Percentiles rank a stretch among this genome's conserved stretches.
These are phyloP conservation scores for Xylaria palmicola DNA, from an alignment of 495 filamentous ascomycete species.

Conservation along the genomic window DNA sequence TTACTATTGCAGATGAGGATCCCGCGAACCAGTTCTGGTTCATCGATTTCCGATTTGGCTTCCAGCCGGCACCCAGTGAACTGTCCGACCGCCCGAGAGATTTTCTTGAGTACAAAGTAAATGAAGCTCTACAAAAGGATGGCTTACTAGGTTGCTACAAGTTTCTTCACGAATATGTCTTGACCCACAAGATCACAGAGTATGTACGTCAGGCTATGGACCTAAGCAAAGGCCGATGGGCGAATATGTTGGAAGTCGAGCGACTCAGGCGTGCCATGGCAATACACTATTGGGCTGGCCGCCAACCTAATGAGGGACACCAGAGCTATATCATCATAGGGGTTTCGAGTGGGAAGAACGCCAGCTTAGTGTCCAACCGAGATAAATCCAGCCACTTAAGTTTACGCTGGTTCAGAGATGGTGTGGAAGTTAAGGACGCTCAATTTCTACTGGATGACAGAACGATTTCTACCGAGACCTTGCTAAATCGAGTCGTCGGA, in stretches of 20 bases:
- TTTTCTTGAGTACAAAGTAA: conserved; percentile 67
- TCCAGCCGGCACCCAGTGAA: conserved; percentile 62
- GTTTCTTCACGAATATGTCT: conserved; percentile 76
- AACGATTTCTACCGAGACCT: conserved; percentile 66
- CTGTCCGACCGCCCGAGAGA: conserved; percentile 59
- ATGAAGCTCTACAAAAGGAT: conserved; percentile 60
- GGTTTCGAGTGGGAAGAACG: conserved; percentile 60
- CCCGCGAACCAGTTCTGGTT: conserved; percentile 82
- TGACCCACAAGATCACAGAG: conserved; percentile 84
- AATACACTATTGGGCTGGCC: conserved; percentile 84
- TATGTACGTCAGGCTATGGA: conserved; percentile 73
- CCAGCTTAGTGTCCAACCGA: conserved; percentile 30
- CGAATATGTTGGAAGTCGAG: conserved; percentile 70
- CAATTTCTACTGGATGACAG: conserved; percentile 63
- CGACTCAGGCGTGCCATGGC: conserved; percentile 73
- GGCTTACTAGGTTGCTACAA: conserved; percentile 78
- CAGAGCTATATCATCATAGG: conserved; percentile 94
- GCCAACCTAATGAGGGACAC: conserved; percentile 48
- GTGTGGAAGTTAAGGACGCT: conserved; percentile 65
- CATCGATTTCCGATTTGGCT: conserved; percentile 84
- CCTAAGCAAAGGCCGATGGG: conserved; percentile 68
- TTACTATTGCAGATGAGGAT: conserved; percentile 82
- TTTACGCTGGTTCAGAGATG: conserved; percentile 82
- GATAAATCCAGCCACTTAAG: conserved; percentile 52
- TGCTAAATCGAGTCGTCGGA: conserved; percentile 72